Base-by-base conservation (phyloP, 768 basidiomycete genomes). In the Krasilnikovozyma curviuscula region DNA sequence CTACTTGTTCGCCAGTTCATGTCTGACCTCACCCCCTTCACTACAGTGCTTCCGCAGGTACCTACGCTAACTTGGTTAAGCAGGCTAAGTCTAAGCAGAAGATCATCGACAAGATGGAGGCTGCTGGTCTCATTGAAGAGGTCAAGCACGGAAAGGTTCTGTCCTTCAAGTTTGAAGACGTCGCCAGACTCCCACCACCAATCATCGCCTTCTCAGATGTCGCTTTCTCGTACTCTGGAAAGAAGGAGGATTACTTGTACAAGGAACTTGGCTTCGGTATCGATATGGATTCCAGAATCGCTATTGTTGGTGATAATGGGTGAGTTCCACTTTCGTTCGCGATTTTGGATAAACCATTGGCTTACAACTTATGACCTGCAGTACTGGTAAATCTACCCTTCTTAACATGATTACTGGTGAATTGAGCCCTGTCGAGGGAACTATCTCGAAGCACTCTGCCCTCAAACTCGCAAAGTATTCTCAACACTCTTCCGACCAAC, bases 71-170 rank as follows among this genome's bases (percentile, higher is more conserved):
- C 66, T 76, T 98, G 56, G 91, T 98, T 59, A 84, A 80, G 61
- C 91, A 98, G 67, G 91, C 91, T 57, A 95, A 98, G 69, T 95
- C 89, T 43, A 98, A 98, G 66, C 91, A 98, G 67, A 98, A 98
- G 75, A 97, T 98, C 55, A 91, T 98, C 67, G 91, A 98, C 73
- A 98, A 98, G 76, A 98, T 98, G 91, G 93, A 98, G 71, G 91
- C 91, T 24, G 91, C 89, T 13, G 91, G 91, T 54, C 73, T 98
- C 35, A 73, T 98, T 61, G 85, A 98, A 67, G 86, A 85, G 68
- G 69, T 93, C 50, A 85, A 89, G 61, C 63, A 64, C 3, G 71
- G 73, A 30, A 77, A 74, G 57, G 75, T 75, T 14, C 71, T 98
- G 29, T 71, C 76, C 43, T 98, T 97, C 75, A 79, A 91, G 73